Conservation (phyloP, 805 yeast species). For the Scheffersomyces lignosus region DNA sequence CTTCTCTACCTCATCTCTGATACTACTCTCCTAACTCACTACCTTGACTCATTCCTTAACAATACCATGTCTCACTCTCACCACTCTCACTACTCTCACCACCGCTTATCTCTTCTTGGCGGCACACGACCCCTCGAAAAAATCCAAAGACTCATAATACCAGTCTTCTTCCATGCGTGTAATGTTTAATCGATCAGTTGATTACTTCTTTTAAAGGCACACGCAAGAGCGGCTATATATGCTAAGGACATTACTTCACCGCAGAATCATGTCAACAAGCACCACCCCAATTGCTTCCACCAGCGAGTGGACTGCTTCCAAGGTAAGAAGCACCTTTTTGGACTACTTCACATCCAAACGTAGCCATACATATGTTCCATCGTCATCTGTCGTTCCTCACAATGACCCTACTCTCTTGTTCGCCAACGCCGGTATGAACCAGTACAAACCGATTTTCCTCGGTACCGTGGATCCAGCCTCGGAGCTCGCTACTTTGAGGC, state of each 20-base stretch:
- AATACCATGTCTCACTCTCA: too few relatives aligned
- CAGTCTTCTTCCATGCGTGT: too few relatives aligned
- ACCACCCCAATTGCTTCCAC: conserved; percentile 11
- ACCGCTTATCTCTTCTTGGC: too few relatives aligned
- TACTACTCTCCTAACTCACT: too few relatives aligned
- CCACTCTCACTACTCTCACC: too few relatives aligned
- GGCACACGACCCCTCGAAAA: too few relatives aligned
- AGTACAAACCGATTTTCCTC: conserved; percentile 93
- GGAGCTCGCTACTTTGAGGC: conserved; percentile 76
- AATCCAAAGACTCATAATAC: too few relatives aligned
- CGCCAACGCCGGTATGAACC: conserved; percentile 99
- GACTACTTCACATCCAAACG: conserved; percentile 66
- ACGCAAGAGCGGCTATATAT: too few relatives aligned
- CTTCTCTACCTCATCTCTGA: too few relatives aligned
- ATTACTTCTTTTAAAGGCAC: too few relatives aligned
- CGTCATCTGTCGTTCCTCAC: conserved; percentile 94
- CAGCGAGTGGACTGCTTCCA: conserved; percentile 41
- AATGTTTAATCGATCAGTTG: too few relatives aligned
- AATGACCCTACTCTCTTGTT: conserved; percentile 96
- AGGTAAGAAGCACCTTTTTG: conserved; percentile 82
- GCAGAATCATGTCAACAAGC: conserved; percentile 22
- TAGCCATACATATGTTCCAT: conserved; percentile 81
- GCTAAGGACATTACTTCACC: conserved; percentile 13
- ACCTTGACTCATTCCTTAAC: too few relatives aligned
- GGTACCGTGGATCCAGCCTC: conserved; percentile 97